phyloP scores from a whole-genome alignment of 2,329 filamentous ascomycete species.

The Aspergillus fumigatus region DNA sequence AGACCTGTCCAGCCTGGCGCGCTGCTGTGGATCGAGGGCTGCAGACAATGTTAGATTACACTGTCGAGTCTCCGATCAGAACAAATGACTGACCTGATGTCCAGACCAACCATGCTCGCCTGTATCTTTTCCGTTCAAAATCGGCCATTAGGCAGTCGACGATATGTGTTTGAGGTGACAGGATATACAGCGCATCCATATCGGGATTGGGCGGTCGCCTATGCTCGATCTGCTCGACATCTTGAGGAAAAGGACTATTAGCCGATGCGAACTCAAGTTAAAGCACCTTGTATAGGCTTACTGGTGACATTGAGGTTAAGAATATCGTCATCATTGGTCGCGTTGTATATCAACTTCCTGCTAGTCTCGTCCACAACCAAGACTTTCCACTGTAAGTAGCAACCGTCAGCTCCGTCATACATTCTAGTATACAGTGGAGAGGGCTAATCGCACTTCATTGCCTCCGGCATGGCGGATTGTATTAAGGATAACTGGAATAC shows the following conservation, averaged over 20 bases:
- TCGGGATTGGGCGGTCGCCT: constrained; percentile 74
- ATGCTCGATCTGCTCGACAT: constrained; percentile 92
- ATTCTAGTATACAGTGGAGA: constrained; percentile 20
- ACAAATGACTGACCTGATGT: constrained; percentile 54
- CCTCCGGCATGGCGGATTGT: constrained; percentile 73
- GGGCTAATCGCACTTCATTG: constrained; percentile 61
- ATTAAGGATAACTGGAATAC: constrained; percentile 60
- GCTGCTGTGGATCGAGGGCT: constrained; percentile 65
- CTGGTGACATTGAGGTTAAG: constrained; percentile 95
- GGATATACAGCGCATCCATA: constrained; percentile 92
- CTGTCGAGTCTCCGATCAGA: constrained; percentile 4
- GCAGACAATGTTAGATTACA: constrained; percentile 26
- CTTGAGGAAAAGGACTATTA: constrained; percentile 43
- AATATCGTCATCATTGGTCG: constrained; percentile 91
- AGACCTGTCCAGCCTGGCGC: constrained; percentile 70
- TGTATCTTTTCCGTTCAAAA: constrained; percentile 78
- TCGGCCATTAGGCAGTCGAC: constrained; percentile 93
- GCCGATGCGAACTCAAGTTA: constrained; percentile 7
- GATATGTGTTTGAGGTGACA: constrained; percentile 80
- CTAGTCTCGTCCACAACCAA: constrained; percentile 81
- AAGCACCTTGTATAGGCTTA: constrained; percentile 43
- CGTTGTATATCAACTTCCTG: constrained; percentile 83
- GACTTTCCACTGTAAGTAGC: constrained; percentile 77
- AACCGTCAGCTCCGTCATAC: constrained; percentile 25
- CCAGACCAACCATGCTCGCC: constrained; percentile 78